phyloP scores from a whole-genome alignment of 805 yeast genomes.

The Ogataea wickerhamii region DNA sequence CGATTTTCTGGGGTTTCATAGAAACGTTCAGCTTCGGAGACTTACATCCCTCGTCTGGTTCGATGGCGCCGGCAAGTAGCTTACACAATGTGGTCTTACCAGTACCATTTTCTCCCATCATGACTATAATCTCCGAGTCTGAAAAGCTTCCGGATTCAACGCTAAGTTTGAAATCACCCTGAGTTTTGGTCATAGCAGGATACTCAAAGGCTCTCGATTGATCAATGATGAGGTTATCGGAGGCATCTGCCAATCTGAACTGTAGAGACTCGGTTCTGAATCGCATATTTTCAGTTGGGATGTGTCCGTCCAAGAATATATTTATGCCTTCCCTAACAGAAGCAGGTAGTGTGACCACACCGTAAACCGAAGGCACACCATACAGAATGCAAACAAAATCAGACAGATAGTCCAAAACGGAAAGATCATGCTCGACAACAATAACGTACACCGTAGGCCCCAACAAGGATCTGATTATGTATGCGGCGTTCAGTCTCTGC shows the following conservation, averaged over 20 bases:
- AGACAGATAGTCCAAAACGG: slow-evolving; percentile 93
- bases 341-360: slow-evolving; percentile 95
- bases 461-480: slow-evolving; percentile 82
- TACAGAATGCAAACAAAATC: slow-evolving; percentile 95
- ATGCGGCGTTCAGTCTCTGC: slow-evolving; percentile 97
- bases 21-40: slow-evolving; percentile 89
- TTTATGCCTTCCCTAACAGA: slow-evolving; percentile 99
- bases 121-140: slow-evolving; percentile 93
- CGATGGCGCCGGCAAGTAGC: slow-evolving; percentile 86
- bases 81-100: slow-evolving; percentile 98
- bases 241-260: slow-evolving; percentile 87
- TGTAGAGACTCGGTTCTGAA: slow-evolving; percentile 95
- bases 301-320: slow-evolving; percentile 96
- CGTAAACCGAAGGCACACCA: slow-evolving; percentile 98
- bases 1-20: slow-evolving; percentile 99
- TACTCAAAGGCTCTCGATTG: slow-evolving; percentile 74
- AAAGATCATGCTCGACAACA: slow-evolving; percentile 98
- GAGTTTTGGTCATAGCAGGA: slow-evolving; percentile 82
- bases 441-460: slow-evolving; percentile 79
- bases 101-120: slow-evolving; percentile 99
- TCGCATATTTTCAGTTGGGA: slow-evolving; percentile 94
- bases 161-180: slow-evolving; percentile 88
- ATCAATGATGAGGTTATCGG: slow-evolving; percentile 71
- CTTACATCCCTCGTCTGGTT: slow-evolving; percentile 76
- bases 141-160: slow-evolving; percentile 88